These are phyloP conservation scores for Solanum ossicruentum DNA, from an alignment of 257 asterid genomes.

Conservation along the genomic window DNA sequence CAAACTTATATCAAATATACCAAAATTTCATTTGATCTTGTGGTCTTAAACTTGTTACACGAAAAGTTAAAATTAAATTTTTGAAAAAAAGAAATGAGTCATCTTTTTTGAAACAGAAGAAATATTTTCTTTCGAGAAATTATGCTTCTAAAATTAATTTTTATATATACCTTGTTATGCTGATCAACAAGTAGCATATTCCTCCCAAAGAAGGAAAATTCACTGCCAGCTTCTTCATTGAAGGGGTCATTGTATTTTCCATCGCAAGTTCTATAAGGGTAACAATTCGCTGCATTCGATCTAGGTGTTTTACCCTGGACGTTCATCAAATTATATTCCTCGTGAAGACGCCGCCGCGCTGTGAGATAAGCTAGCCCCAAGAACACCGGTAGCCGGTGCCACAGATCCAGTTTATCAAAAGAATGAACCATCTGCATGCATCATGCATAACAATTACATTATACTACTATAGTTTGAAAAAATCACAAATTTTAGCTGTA, in stretches of 20 bases:
- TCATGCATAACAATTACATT: too few relatives aligned
- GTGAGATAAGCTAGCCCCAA: constrained; percentile 33
- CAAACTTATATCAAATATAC: too few relatives aligned
- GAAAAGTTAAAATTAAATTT: too few relatives aligned
- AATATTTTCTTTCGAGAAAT: too few relatives aligned
- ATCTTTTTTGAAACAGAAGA: too few relatives aligned
- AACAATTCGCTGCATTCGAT: constrained; percentile 16
- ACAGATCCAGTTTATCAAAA: constrained; percentile 20
- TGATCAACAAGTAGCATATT: constrained; percentile 44
- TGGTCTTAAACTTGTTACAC: too few relatives aligned
- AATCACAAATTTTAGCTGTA: too few relatives aligned
- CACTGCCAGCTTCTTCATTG: constrained; percentile 18
- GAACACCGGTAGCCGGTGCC: constrained; percentile 20
- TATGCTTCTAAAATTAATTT: too few relatives aligned
- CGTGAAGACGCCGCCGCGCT: constrained; percentile 33
- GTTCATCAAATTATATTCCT: constrained; percentile 39
- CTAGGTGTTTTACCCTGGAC: constrained; percentile 25
- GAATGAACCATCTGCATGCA: constrained; percentile 31
- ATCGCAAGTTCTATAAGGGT: constrained; percentile 32
- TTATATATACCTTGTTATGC: constrained; percentile 16
- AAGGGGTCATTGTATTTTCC: constrained; percentile 32
- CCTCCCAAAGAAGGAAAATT: constrained; percentile 42
- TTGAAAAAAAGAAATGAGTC: too few relatives aligned
- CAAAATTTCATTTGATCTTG: too few relatives aligned
- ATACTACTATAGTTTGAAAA: too few relatives aligned